Conservation (phyloP, 2,329 filamentous ascomycete species). For the Xylaria multiplex region DNA sequence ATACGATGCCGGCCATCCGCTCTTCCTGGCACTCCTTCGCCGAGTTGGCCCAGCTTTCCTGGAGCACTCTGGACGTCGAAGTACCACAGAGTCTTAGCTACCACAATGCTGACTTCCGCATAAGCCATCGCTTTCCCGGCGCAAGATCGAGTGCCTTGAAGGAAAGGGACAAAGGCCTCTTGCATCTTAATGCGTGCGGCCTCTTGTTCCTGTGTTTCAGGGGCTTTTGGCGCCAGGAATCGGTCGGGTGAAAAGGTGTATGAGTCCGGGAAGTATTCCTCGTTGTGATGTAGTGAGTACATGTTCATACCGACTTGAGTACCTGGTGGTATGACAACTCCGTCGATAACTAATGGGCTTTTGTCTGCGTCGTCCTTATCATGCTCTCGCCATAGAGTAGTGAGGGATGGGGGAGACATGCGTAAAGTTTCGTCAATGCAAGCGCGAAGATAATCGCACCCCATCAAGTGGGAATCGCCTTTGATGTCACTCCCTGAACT, state of each 20-base stretch:
- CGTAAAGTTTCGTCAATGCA: no score
- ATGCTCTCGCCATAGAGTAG: constrained; percentile 11
- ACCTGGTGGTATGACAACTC: not conserved
- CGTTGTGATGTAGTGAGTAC: constrained; percentile 20
- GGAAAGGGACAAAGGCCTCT: constrained; percentile 19
- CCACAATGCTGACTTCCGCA: not conserved
- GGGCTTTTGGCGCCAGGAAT: no score
- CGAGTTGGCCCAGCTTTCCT: constrained; percentile 1
- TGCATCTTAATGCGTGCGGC: not conserved
- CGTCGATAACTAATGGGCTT: constrained; percentile 11
- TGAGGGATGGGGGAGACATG: not conserved
- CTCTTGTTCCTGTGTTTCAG: not conserved
- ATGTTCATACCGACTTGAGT: constrained; percentile 1
- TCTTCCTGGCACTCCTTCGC: not conserved
- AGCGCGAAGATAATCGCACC: constrained; percentile 4
- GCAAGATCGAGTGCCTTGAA: constrained; percentile 1
- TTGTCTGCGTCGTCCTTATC: no score
- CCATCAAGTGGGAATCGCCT: not conserved
- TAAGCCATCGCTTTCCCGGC: constrained; percentile 27
- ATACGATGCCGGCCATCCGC: constrained; percentile 8
- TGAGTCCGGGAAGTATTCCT: constrained; percentile 15
- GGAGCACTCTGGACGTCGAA: constrained; percentile 25
- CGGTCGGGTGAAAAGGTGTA: constrained; percentile 3
- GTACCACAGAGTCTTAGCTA: constrained; percentile 25
- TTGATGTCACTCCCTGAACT: not conserved